Base-by-base conservation (phyloP, 257 asterid genomes). In the Primulina huaijiensis region DNA sequence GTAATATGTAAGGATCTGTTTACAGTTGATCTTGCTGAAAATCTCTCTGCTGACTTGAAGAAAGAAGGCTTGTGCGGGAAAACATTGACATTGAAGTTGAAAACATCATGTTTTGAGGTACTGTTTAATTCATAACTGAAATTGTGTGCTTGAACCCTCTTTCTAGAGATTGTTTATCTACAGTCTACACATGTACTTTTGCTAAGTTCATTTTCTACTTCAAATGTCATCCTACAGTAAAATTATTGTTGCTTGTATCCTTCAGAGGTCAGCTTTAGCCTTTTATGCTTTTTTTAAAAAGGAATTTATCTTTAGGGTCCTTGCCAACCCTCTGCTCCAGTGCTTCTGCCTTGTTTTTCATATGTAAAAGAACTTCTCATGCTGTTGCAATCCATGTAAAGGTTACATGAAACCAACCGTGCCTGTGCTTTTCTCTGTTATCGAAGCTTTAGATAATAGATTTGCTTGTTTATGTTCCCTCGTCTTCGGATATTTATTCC, bases 61-160 rank as follows among this genome's bases (percentile, higher is more conserved):
- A 88, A 87, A 77, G 90, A 85, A 75, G 93, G 88, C 72, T 88
- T 94, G 71, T 67, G 82, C 63, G 97, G 97, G 72, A 84, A 85
- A 85, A 94, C 97, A 65, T 79, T 94, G 84, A 94, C 97, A 17
- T 71, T 91, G 58, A 94, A 94, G 84, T 77, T 94, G 87, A 94
- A 94, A 80, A 89, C 97, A 64, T 72, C 96, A 68, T 81, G 78
- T 56, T 93, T 94, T 79, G 97, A 94, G 97, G 99, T 94, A 74
- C 67, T 68, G 58, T 43, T 60, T 66, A 71, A 56, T 56, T 33
- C 25, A 70, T 33, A 60, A 5, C 37, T 37, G 60, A 25, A 76
- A 69, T 72, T 34, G 12, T 55, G 62, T 53, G 60, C 60, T 27
- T 23, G 69, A 56, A 21, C 33, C 56, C 63, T 58, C 17, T 65